Base-by-base conservation (phyloP, 2,329 filamentous ascomycete species). In the Hortaea sp. region DNA sequence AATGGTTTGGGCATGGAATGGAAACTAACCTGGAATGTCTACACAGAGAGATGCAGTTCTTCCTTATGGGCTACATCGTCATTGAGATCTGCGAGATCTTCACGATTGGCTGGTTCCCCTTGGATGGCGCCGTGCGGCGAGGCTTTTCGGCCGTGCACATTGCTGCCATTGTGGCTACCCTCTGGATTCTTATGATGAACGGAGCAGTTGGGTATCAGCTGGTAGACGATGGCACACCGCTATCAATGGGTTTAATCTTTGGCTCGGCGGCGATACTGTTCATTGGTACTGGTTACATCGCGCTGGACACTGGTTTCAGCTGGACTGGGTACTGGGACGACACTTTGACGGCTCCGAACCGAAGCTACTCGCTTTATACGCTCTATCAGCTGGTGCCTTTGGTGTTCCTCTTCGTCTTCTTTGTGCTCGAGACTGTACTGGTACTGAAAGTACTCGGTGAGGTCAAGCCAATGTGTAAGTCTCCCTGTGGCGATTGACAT, bases 71-170 rank as follows among this genome's bases (percentile, higher is more conserved):
- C 43, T 98, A 88, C 65, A 84, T 94, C 47, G 68, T 97, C 48
- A 81, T 97, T 50, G 81, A 85, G 58, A 85, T 98, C 59, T 95
- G 89, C 69, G 92, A 97, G 66, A 95, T 98, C 60, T 95, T 98
- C 69, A 89, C 88, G 0, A 81, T 97, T 32, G 92, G 92, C 56
- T 85, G 83, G 29, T 90, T 98, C 59, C 88, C 90, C 2, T 69
- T 95, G 13, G 71, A 78, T 55, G 69, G 74, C 44, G 78, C 69
- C 42, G 84, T 86, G 48, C 81, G 88, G 63, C 76, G 85, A 58
- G 88, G 78, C 6, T 98, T 98, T 63, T 86, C 85, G 10, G 89
- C 85, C 31, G 82, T 92, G 35, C 92, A 98, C 64, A 79, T 98
- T 48, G 92, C 87, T 49, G 79, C 89, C 53, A 94, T 98, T 48